Evolutionary conservation across 1,284 basidiomycete species (phyloP).

Genomic region (Vanrija sp.): DNA sequence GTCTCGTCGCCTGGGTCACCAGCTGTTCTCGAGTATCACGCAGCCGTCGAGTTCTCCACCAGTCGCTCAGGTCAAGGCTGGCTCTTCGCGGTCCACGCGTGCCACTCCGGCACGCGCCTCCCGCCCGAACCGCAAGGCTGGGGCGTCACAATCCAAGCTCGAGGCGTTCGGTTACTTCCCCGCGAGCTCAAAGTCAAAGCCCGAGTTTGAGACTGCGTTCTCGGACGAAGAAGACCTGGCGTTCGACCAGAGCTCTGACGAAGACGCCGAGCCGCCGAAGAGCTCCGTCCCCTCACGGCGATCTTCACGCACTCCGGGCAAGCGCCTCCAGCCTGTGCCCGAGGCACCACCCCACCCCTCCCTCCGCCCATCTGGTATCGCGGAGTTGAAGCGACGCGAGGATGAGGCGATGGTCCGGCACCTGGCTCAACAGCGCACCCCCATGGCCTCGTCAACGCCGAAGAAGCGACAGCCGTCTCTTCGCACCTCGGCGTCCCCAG

Average conservation of each 20-base stretch:
- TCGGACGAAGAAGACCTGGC: slow-evolving; percentile 36
- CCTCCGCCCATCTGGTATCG: slow-evolving; percentile 31
- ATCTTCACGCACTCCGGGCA: not conserved
- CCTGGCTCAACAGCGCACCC: slow-evolving; percentile 1
- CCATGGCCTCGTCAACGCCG: too few relatives aligned
- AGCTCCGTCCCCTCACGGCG: not conserved
- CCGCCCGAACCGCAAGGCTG: not conserved
- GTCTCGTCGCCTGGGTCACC: not conserved
- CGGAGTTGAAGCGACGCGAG: slow-evolving; percentile 26
- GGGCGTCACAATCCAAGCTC: slow-evolving; percentile 27
- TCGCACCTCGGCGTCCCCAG: too few relatives aligned
- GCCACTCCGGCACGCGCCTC: slow-evolving; percentile 4
- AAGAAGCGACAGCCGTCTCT: too few relatives aligned
- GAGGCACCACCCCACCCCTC: slow-evolving; percentile 36
- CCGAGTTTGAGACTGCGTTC: slow-evolving; percentile 26
- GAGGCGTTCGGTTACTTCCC: slow-evolving; percentile 35
- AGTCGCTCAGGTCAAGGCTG: not conserved
- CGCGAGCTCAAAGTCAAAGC: not conserved
- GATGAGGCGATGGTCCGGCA: slow-evolving; percentile 10
- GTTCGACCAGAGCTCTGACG: slow-evolving; percentile 14
- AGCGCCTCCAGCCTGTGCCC: slow-evolving; percentile 21
- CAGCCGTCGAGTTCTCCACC: not conserved
- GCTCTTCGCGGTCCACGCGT: not conserved
- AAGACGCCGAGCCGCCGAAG: not conserved
- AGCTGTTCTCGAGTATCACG: slow-evolving; percentile 4